Percentiles rank a stretch among this genome's conserved stretches.
Conservation (phyloP, 305 asterid species). For the Andrographis paniculata region DNA sequence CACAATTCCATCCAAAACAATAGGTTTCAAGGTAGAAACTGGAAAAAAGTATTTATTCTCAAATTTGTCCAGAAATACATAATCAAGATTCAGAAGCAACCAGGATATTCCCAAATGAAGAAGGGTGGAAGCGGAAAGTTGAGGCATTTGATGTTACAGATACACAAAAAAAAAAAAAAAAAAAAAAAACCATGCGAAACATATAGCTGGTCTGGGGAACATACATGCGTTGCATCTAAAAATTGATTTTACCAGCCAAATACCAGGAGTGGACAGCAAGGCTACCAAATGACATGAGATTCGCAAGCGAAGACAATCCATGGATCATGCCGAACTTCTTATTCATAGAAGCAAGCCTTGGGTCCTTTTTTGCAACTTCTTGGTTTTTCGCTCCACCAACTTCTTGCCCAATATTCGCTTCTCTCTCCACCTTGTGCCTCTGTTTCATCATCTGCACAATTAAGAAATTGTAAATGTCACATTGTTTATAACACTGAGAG, state of each 20-base stretch:
- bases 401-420: constrained; percentile 78
- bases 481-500: neutral
- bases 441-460: constrained; percentile 83
- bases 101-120: neutral
- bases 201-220: neutral
- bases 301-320: constrained; percentile 92
- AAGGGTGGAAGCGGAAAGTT: neutral
- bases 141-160: constrained; percentile 18
- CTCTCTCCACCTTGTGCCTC: constrained; percentile 92
- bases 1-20: neutral
- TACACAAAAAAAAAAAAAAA: neutral
- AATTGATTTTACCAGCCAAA: constrained; percentile 62
- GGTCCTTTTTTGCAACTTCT: constrained; percentile 77
- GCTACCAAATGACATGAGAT: constrained; percentile 78
- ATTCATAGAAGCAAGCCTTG: constrained; percentile 91
- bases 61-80: constrained; percentile 16
- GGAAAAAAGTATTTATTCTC: constrained; percentile 23
- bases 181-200: neutral
- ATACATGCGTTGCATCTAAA: constrained; percentile 27
- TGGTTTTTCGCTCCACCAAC: constrained; percentile 89
- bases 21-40: neutral
- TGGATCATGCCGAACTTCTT: constrained; percentile 96
- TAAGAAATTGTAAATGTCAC: neutral
- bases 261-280: constrained; percentile 97
- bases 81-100: constrained; percentile 6